These are phyloP conservation scores for Plantago major DNA, from an alignment of 257 asterid genomes.

Conservation along the genomic window DNA sequence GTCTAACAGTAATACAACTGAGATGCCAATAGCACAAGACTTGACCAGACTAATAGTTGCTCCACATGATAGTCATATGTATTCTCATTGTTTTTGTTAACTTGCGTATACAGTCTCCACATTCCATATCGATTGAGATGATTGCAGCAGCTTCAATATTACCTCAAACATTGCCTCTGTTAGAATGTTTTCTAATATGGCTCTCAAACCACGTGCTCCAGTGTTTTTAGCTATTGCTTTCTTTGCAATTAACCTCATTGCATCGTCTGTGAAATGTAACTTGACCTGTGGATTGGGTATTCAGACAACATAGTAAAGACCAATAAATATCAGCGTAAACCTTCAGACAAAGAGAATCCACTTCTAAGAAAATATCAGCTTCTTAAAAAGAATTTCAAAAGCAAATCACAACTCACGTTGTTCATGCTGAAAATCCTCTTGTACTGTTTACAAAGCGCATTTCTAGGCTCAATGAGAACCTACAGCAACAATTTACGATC, in stretches of 20 bases:
- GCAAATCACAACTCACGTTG: constrained; percentile 45
- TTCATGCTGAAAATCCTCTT: constrained; percentile 82
- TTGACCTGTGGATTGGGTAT: constrained; percentile 42
- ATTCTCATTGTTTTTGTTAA: no score
- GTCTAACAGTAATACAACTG: no score
- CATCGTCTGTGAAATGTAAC: constrained; percentile 60
- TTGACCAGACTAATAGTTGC: no score
- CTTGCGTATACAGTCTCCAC: neutral
- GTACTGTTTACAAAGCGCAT: constrained; percentile 91
- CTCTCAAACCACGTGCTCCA: constrained; percentile 94
- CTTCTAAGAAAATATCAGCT: no score
- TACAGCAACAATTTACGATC: constrained; percentile 26
- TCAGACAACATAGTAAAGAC: constrained; percentile 8
- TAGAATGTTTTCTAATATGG: constrained; percentile 75
- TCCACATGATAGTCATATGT: no score
- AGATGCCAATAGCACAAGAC: no score
- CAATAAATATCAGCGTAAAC: neutral
- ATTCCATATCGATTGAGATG: neutral
- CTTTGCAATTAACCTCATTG: constrained; percentile 69
- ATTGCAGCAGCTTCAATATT: constrained; percentile 17
- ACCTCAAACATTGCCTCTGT: constrained; percentile 97
- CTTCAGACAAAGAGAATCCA: no score
- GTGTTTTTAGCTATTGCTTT: constrained; percentile 73
- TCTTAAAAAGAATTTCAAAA: neutral
- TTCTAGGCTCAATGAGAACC: constrained; percentile 87